phyloP scores from a whole-genome alignment of 345 rosid species.

The Brassica incana region DNA sequence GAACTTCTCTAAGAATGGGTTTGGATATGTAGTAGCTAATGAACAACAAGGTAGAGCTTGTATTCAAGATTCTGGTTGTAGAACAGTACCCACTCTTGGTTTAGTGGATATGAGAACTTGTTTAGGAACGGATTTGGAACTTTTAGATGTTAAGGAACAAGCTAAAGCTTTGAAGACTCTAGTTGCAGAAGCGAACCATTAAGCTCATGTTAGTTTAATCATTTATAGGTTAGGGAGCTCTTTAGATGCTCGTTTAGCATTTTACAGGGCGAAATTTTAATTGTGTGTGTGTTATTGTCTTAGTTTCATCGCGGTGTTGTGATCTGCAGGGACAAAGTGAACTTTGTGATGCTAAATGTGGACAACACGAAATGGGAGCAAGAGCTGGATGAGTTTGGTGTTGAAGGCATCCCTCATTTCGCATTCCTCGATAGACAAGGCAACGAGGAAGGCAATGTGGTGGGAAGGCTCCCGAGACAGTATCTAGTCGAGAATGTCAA shows the following conservation, averaged over 20 bases:
- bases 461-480: slow-evolving; percentile 83
- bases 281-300: background rate
- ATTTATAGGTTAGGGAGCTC: too few relatives aligned
- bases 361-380: slow-evolving; percentile 98
- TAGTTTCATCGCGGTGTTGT: background rate
- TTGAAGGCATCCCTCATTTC: slow-evolving; percentile 94
- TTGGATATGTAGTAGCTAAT: background rate
- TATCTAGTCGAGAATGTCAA: slow-evolving; percentile 80
- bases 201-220: background rate
- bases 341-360: slow-evolving; percentile 94
- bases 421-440: slow-evolving; percentile 81
- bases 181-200: background rate
- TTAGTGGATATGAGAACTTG: background rate
- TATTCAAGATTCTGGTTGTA: background rate
- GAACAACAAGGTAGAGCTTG: background rate
- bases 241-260: background rate
- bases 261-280: background rate
- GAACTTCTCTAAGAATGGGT: background rate
- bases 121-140: background rate
- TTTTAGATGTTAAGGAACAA: background rate
- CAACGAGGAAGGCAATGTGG: slow-evolving; percentile 91
- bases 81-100: background rate
- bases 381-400: slow-evolving; percentile 96
- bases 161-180: slow-evolving; percentile 8
- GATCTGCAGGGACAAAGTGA: slow-evolving; percentile 68